These are phyloP conservation scores for Epichloe coenophiala DNA, from an alignment of 2,329 filamentous ascomycete species.

Conservation along the genomic window DNA sequence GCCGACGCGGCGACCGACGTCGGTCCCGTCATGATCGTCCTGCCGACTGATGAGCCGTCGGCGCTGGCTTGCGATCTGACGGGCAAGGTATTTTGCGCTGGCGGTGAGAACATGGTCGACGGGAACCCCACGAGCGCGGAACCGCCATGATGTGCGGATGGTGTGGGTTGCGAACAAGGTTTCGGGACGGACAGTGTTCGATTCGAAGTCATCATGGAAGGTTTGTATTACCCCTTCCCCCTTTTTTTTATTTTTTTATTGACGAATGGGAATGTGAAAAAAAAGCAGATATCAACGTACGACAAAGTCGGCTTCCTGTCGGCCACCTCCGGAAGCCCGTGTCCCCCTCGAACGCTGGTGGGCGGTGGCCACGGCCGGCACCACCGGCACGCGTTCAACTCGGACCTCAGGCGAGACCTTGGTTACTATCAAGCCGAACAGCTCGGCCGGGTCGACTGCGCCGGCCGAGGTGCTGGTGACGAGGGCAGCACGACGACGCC, in stretches of 20 bases:
- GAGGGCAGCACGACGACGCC: slow-evolving; percentile 52
- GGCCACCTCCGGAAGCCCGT: slow-evolving; percentile 66
- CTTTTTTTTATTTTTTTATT: not conserved
- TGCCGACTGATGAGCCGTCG: slow-evolving; percentile 59
- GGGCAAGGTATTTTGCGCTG: slow-evolving; percentile 74
- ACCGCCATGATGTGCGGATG: slow-evolving; percentile 87
- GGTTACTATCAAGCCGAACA: slow-evolving; percentile 45
- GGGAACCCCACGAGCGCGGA: slow-evolving; percentile 72
- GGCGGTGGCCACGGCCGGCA: slow-evolving; percentile 49
- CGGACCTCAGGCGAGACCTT: slow-evolving; percentile 57
- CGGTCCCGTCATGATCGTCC: slow-evolving; percentile 66
- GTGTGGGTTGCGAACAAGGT: slow-evolving; percentile 87
- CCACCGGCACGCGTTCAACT: slow-evolving; percentile 60
- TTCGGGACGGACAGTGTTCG: slow-evolving; percentile 69
- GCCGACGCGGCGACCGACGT: slow-evolving; percentile 65
- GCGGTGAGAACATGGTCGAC: slow-evolving; percentile 81
- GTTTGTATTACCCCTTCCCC: slow-evolving; percentile 16
- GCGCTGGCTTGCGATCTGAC: slow-evolving; percentile 76
- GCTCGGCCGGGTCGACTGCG: slow-evolving; percentile 32
- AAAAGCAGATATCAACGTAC: slow-evolving; percentile 60
- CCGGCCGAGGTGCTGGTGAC: slow-evolving; percentile 59
- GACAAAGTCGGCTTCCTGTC: slow-evolving; percentile 70
- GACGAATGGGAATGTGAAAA: not conserved
- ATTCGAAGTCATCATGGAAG: slow-evolving; percentile 81
- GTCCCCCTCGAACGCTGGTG: slow-evolving; percentile 71